Evolutionary conservation across 164 flowering plant genomes (phyloP).

Genomic region (Akebia trifoliata): DNA sequence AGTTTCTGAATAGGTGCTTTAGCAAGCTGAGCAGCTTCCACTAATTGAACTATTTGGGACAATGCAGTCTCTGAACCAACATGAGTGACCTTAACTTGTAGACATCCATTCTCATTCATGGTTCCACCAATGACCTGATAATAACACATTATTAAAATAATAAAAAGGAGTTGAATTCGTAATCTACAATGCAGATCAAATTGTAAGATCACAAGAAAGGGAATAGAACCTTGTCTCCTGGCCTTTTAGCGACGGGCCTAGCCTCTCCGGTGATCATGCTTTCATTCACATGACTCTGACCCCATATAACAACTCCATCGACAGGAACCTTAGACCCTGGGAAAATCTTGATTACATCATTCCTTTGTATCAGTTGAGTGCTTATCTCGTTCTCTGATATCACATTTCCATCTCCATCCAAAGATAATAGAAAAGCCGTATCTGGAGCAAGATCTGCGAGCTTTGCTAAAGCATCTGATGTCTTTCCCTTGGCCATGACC

Average conservation of each 20-base stretch:
- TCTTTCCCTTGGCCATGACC: constrained; percentile 84
- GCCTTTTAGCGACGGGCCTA: constrained; percentile 61
- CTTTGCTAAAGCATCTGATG: constrained; percentile 91
- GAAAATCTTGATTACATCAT: constrained; percentile 76
- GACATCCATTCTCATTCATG: constrained; percentile 77
- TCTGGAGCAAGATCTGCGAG: constrained; percentile 82
- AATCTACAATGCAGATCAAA: background rate
- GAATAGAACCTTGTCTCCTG: constrained; percentile 69
- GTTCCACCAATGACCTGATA: constrained; percentile 91
- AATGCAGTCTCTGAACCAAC: constrained; percentile 94
- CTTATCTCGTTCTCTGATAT: constrained; percentile 71
- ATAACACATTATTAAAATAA: background rate
- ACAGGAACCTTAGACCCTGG: constrained; percentile 88
- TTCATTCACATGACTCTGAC: constrained; percentile 92
- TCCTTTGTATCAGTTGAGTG: constrained; percentile 73
- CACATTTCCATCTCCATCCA: constrained; percentile 57
- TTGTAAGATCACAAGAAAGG: background rate
- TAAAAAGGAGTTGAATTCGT: background rate
- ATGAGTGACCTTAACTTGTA: constrained; percentile 80
- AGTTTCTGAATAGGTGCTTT: constrained; percentile 87
- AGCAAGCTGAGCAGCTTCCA: constrained; percentile 93
- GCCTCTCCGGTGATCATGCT: constrained; percentile 98
- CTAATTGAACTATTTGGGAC: constrained; percentile 88
- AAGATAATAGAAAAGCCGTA: constrained; percentile 50
- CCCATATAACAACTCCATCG: constrained; percentile 79